These are phyloP conservation scores for Aureobasidium pullulans DNA, from an alignment of 2,329 filamentous ascomycete genomes.

Conservation along the genomic window DNA sequence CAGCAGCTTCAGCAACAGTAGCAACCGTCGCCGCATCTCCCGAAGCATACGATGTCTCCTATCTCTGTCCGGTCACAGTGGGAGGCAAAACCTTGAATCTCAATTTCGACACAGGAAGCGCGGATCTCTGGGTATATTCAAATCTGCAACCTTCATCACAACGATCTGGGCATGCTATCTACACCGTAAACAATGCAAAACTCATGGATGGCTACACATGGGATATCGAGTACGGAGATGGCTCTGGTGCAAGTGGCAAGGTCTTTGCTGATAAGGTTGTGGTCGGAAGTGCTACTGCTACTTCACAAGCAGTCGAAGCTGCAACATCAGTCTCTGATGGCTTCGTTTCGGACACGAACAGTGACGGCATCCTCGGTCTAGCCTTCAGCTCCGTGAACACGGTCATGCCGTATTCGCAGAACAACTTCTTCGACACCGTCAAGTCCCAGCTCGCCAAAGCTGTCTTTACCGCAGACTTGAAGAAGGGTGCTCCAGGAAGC, in stretches of 20 bases:
- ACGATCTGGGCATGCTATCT: conserved; percentile 50
- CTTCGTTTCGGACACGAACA: conserved; percentile 45
- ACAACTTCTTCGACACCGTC: conserved; percentile 54
- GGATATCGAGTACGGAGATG: conserved; percentile 59
- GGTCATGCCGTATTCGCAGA: conserved; percentile 42
- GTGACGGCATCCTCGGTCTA: conserved; percentile 55
- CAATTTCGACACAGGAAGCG: conserved; percentile 64
- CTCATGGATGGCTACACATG: conserved; percentile 46
- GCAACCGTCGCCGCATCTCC: neutral
- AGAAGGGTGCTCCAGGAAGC: conserved; percentile 44
- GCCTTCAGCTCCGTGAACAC: conserved; percentile 55
- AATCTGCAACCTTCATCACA: conserved; percentile 45
- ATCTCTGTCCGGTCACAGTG: conserved; percentile 51
- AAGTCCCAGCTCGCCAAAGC: conserved; percentile 42
- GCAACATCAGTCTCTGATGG: conserved; percentile 50
- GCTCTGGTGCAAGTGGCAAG: conserved; percentile 54
- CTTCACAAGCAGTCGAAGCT: conserved; percentile 57
- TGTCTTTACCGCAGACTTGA: conserved; percentile 52
- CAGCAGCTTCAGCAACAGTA: neutral
- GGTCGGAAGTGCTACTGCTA: conserved; percentile 53
- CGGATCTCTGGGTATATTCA: conserved; percentile 65
- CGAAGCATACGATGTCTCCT: conserved; percentile 18
- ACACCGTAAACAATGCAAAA: conserved; percentile 44
- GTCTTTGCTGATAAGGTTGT: conserved; percentile 60
- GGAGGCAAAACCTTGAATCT: conserved; percentile 57